Evolutionary conservation across 1,139 yeast species (phyloP).

Genomic region (Pichia sorboxylosa): DNA sequence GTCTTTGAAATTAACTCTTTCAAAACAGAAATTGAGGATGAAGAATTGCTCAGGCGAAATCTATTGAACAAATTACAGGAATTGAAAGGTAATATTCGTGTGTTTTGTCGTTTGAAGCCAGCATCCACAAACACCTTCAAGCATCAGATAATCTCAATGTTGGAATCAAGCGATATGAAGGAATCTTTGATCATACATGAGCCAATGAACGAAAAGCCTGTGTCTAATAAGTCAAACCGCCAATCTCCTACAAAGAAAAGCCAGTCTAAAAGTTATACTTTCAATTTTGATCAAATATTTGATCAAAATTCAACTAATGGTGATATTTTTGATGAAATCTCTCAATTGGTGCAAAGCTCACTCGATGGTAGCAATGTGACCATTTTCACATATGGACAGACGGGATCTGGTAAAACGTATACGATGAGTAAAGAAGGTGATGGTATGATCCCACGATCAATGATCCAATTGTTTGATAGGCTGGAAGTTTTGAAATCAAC

Average conservation of each 20-base stretch:
- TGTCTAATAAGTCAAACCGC: neutral
- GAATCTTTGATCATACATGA: conserved; percentile 33
- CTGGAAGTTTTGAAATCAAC: conserved; percentile 35
- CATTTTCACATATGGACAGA: conserved; percentile 94
- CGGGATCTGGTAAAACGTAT: conserved; percentile 91
- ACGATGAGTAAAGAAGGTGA: conserved; percentile 69
- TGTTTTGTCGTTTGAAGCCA: conserved; percentile 80
- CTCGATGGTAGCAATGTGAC: conserved; percentile 88
- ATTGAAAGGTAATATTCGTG: conserved; percentile 83
- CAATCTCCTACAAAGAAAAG: conserved; percentile 1
- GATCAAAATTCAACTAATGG: conserved; percentile 39
- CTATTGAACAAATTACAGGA: conserved; percentile 74
- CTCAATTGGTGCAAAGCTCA: conserved; percentile 81
- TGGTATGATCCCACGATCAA: conserved; percentile 79
- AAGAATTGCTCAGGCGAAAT: conserved; percentile 46
- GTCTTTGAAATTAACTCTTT: conserved; percentile 3
- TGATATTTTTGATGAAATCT: conserved; percentile 70
- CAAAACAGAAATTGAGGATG: conserved; percentile 17
- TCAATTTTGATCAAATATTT: conserved; percentile 74
- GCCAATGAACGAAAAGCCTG: conserved; percentile 9
- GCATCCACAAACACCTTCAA: conserved; percentile 10
- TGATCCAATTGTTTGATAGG: conserved; percentile 58
- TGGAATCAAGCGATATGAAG: conserved; percentile 34
- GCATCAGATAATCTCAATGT: conserved; percentile 12
- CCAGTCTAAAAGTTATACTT: conserved; percentile 26